Percentiles rank a stretch among this genome's conserved stretches.
These are phyloP conservation scores for Diaporthe destruens DNA, from an alignment of 2,329 filamentous ascomycete genomes.

Conservation along the genomic window DNA sequence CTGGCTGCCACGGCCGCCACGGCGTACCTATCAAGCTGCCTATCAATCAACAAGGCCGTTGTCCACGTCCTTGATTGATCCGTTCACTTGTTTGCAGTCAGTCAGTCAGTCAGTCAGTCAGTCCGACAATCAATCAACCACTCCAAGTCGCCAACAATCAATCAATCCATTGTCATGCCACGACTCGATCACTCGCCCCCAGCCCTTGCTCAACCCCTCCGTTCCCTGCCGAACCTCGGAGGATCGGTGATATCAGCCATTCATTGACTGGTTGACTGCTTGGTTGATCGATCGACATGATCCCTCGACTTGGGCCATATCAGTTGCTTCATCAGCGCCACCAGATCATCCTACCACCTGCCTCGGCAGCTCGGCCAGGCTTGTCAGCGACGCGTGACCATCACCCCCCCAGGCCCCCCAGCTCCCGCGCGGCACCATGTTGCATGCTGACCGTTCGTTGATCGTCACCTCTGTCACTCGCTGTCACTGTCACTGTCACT, in stretches of 20 bases:
- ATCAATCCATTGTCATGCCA: conserved; percentile 12
- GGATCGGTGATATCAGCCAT: background rate
- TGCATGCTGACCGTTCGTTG: conserved; percentile 20
- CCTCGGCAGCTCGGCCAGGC: background rate
- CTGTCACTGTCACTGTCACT: background rate
- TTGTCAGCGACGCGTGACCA: conserved; percentile 23
- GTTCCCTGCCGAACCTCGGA: conserved; percentile 28
- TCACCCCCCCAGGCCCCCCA: background rate
- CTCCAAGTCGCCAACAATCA: background rate
- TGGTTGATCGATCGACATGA: conserved; percentile 5
- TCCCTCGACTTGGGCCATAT: background rate
- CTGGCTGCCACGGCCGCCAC: too few species aligned
- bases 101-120: background rate
- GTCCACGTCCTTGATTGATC: conserved; percentile 16
- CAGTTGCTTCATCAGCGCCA: conserved; percentile 28
- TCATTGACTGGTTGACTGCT: background rate
- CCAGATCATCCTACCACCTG: conserved; percentile 1
- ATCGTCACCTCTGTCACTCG: background rate
- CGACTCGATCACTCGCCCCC: conserved; percentile 23
- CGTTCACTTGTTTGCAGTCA: conserved; percentile 1
- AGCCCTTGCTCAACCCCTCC: background rate
- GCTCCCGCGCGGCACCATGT: conserved; percentile 28
- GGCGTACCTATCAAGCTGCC: conserved; percentile 5
- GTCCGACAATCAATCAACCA: background rate
- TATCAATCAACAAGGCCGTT: conserved; percentile 29